Percentiles rank a stretch among this genome's conserved stretches.
These are phyloP conservation scores for Lachancea nothofagi DNA, from an alignment of 805 yeast genomes.

Conservation along the genomic window DNA sequence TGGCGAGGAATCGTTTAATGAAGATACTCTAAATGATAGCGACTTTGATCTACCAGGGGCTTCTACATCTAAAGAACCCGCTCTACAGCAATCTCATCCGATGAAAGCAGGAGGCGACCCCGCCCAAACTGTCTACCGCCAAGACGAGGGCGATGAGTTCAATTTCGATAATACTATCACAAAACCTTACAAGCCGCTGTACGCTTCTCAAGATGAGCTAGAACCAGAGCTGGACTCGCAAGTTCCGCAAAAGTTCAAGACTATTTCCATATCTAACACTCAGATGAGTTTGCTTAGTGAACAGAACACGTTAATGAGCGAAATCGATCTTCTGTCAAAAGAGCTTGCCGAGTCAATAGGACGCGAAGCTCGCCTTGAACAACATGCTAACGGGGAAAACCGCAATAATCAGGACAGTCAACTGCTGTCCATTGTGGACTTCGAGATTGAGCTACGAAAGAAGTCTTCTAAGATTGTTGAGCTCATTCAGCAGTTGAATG, in stretches of 20 bases:
- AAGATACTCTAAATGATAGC: background rate
- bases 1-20: background rate
- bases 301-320: conserved; percentile 53
- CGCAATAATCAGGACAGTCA: conserved; percentile 5
- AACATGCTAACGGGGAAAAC: conserved; percentile 28
- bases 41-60: too few species aligned
- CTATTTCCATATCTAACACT: conserved; percentile 46
- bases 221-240: conserved; percentile 1
- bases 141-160: conserved; percentile 17
- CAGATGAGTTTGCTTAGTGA: conserved; percentile 59
- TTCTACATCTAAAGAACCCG: too few species aligned
- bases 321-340: conserved; percentile 60
- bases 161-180: conserved; percentile 20
- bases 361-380: conserved; percentile 60
- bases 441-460: conserved; percentile 34
- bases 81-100: background rate
- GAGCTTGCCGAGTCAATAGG: conserved; percentile 70
- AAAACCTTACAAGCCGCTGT: conserved; percentile 16
- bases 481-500: conserved; percentile 51
- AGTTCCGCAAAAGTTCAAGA: conserved; percentile 13
- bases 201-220: conserved; percentile 10
- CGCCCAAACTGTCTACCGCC: conserved; percentile 4
- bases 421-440: conserved; percentile 18
- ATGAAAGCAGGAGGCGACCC: background rate
- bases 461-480: conserved; percentile 43